Evolutionary conservation across 768 basidiomycete species (phyloP), one percentile per base, ranked within the genome.

Genomic region (Russula brevipes): DNA sequence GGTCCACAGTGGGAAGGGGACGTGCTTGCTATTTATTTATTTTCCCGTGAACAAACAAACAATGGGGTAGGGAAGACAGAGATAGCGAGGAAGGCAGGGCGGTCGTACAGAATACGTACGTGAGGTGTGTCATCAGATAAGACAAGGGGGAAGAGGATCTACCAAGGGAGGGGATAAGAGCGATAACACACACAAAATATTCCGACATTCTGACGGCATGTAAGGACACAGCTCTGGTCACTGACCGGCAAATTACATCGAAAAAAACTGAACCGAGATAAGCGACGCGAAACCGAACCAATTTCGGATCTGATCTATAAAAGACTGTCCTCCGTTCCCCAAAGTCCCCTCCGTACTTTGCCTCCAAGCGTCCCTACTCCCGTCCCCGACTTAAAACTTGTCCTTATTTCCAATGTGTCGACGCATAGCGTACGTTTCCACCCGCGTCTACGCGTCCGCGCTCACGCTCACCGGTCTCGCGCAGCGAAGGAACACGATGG

Each of bases 401-500:
- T 9, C 35, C 10, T 14, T 39, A 38, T 11, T 42, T 42, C 16
- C 24, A 65, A 91, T 91, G 89, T 91, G 89, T 73, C 83, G 78
- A 78, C 84, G 83, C 74, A 79, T 89, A 73, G 86, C 89, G 89
- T 90, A 76, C 70, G 88, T 82, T 35, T 11, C 57, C 24, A n/a
- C 54, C 42, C 17, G 19, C 31, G 17, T 31, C 42, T 38, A 12
- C 33, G 57, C 31, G 33, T 67, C 33, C 45, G 54, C 47, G 52
- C 69, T 66, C 33, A 69, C 60, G 52, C 35, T 66, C 52, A 38
- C 24, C 59, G 6, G 3, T 54, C 45, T 62, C 61, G 61, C 59
- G 31, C 72, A 89, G 89, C 63, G 82, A 89, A 81, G 89, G 89
- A 73, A 90, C 88, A 19, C 82, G 82, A 30, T 91, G 88, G 88